These are phyloP conservation scores for Anisodus acutangulus DNA, from an alignment of 257 asterid genomes.

Conservation along the genomic window DNA sequence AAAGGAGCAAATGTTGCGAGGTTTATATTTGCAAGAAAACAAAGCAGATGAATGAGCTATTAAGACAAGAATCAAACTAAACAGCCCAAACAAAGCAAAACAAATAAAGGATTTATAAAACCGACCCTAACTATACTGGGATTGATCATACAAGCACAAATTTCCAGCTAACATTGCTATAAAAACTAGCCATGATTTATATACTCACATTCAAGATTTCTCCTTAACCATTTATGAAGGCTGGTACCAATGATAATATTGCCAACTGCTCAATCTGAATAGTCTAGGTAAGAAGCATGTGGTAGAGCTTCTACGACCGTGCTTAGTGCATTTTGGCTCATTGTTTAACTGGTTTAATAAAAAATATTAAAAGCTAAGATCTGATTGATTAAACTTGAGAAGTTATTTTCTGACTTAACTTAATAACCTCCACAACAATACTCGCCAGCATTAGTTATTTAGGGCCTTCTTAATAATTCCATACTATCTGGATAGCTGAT, in stretches of 20 bases:
- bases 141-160: background rate
- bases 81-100: background rate
- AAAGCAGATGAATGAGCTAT: background rate
- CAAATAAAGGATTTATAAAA: background rate
- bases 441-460: background rate
- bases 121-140: background rate
- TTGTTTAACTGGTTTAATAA: background rate
- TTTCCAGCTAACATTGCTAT: background rate
- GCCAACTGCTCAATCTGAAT: background rate
- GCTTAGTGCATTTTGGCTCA: background rate
- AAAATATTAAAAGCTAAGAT: background rate
- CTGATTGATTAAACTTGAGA: background rate
- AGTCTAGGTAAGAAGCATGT: background rate
- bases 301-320: background rate
- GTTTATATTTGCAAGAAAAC: background rate
- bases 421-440: background rate
- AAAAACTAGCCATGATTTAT: background rate
- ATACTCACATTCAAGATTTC: background rate
- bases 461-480: background rate
- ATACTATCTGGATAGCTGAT: background rate
- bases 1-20: background rate
- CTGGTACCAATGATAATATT: background rate
- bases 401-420: background rate
- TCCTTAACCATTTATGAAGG: background rate
- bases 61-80: background rate